Evolutionary conservation across 371 early-diverging fungal species (phyloP).

Genomic region (Mucor ambiguus): DNA sequence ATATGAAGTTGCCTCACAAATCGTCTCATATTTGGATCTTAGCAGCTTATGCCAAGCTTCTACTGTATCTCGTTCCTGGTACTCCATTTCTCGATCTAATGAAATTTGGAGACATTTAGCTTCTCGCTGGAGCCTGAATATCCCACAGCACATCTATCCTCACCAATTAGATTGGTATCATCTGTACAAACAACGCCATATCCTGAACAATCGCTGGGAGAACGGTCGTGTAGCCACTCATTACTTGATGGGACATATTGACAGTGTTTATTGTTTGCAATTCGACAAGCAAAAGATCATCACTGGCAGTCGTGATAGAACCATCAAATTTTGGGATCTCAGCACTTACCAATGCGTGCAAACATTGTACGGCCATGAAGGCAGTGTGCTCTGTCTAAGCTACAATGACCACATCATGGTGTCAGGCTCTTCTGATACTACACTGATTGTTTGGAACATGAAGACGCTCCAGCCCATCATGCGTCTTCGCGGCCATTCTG

Average conservation of each 20-base stretch:
- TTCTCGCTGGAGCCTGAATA: background rate
- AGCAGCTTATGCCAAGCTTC: constrained; percentile 9
- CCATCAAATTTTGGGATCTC: constrained; percentile 86
- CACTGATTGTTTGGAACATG: constrained; percentile 89
- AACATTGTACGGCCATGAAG: constrained; percentile 85
- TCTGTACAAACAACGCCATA: constrained; percentile 39
- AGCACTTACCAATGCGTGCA: constrained; percentile 51
- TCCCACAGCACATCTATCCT: background rate
- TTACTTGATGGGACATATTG: constrained; percentile 80
- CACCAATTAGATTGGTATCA: constrained; percentile 34
- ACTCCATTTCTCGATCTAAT: constrained; percentile 12
- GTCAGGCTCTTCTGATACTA: constrained; percentile 91
- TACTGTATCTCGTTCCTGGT: constrained; percentile 21
- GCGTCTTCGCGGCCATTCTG: constrained; percentile 71
- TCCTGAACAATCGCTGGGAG: constrained; percentile 42
- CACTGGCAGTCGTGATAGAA: constrained; percentile 93
- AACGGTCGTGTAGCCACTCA: constrained; percentile 37
- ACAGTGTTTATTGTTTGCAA: constrained; percentile 95
- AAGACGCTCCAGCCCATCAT: constrained; percentile 42
- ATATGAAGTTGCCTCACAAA: constrained; percentile 22
- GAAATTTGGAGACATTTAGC: constrained; percentile 21
- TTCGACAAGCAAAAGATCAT: constrained; percentile 82
- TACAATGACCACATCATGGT: constrained; percentile 81
- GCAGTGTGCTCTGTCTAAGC: constrained; percentile 90
- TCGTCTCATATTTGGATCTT: constrained; percentile 18